Evolutionary conservation across 1,139 yeast species (phyloP), one percentile per base, ranked within the genome.

Genomic region (Candida tetrigidarum): DNA sequence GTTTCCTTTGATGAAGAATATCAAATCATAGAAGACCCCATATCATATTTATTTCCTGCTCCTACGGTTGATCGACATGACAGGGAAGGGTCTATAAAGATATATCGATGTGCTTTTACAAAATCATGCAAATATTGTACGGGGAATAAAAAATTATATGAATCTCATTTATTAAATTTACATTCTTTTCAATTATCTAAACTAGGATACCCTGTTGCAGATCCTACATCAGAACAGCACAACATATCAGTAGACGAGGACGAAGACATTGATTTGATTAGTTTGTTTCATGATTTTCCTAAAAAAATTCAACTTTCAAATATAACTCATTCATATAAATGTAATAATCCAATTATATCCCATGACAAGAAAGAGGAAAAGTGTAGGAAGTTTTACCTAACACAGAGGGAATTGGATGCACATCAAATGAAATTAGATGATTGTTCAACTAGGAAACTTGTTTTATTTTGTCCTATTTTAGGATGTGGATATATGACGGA

Each of bases 401-500:
- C 50, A 23, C 37, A n/a, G 1, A 44, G 53, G 2, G 61, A 57
- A 10, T 51, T 66, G 4, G 29, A 41, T n/a, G 36, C 43, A 7
- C 76, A 69, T 49, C 57, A 51, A 37, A 51, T 45, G 3, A 47
- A 48, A 14, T 45, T 44, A 6, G 20, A 49, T 5, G 30, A 36
- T 12, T 68, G 76, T 44, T 64, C 71, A 1, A 12, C 50, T 8
- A 63, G 59, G 44, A 57, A 53, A 12, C 75, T 67, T 46, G 69
- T 70, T 1, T 57, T 67, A 41, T 51, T 66, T 8, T 72, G 78
- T 49, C 77, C 78, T 1, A 48, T 72, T 18, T 52, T 73, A 29
- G 78, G 78, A 4, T 73, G 78, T 54, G 74, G 68, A 3, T 71
- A 54, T 48, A 63, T 67, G 61, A 69, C 76, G 0, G 74, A 68